Conservation (phyloP, 1,284 basidiomycete genomes). For the Leccinum fuscescens region DNA sequence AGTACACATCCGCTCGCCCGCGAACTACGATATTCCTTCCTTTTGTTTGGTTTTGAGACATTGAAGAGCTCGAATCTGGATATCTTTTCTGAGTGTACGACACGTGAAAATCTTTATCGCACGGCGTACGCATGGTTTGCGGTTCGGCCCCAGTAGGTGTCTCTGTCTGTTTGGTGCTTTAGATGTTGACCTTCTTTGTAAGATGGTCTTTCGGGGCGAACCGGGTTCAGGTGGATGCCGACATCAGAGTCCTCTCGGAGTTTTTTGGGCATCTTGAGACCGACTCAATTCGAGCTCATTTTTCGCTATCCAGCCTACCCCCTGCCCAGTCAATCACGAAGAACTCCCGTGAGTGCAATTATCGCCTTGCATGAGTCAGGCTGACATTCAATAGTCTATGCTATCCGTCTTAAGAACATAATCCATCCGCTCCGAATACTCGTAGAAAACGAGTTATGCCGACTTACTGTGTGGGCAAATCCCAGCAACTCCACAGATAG, state of each 20-base stretch:
- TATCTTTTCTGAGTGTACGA: constrained; percentile 73
- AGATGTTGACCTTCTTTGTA: constrained; percentile 5
- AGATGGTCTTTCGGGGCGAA: constrained; percentile 96
- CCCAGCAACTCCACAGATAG: constrained; percentile 76
- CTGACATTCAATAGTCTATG: constrained; percentile 48
- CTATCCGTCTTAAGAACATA: constrained; percentile 56
- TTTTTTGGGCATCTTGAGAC: constrained; percentile 76
- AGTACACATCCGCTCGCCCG: constrained; percentile 92
- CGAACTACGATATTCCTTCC: constrained; percentile 85
- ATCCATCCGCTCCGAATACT: constrained; percentile 78
- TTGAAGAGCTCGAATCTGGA: constrained; percentile 89
- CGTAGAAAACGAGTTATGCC: constrained; percentile 87
- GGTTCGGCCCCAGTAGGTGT: constrained; percentile 77
- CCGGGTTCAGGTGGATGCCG: constrained; percentile 84
- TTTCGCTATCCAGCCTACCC: constrained; percentile 70
- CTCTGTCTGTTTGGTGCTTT: neutral
- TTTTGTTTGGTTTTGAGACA: constrained; percentile 92
- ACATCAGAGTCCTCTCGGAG: constrained; percentile 85
- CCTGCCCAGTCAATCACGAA: constrained; percentile 48
- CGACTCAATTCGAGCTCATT: constrained; percentile 67
- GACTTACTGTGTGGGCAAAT: constrained; percentile 90
- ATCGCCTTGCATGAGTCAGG: neutral
- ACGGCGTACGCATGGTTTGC: constrained; percentile 92
- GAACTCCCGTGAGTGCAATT: constrained; percentile 42
- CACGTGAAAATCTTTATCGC: constrained; percentile 77